These are phyloP conservation scores for Nepenthes gracilis DNA, from an alignment of 148 eudicot genomes.

Conservation along the genomic window DNA sequence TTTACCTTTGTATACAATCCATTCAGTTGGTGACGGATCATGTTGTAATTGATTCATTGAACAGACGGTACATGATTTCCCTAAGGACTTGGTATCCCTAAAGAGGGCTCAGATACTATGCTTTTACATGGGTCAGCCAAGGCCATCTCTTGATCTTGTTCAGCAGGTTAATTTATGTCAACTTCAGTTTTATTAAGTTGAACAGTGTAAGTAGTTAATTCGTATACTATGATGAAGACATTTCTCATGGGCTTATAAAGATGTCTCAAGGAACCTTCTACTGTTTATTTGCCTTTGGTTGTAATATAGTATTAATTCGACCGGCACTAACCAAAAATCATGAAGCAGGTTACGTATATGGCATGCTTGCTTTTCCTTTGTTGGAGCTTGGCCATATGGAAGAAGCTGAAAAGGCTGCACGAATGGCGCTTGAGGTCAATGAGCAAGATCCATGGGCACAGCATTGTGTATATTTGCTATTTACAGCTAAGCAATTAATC, in stretches of 20 bases:
- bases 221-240: too few relatives aligned
- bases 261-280: background rate
- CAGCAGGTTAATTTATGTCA: slow-evolving; percentile 44
- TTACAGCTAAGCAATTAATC: too few relatives aligned
- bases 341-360: slow-evolving; percentile 51
- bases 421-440: slow-evolving; percentile 60
- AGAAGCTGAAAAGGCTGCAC: slow-evolving; percentile 69
- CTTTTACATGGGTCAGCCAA: slow-evolving; percentile 84
- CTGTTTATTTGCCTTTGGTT: background rate
- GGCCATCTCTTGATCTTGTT: slow-evolving; percentile 54
- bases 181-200: background rate
- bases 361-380: slow-evolving; percentile 87
- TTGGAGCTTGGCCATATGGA: slow-evolving; percentile 69
- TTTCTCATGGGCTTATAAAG: too few relatives aligned
- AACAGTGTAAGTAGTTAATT: too few relatives aligned
- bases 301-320: background rate
- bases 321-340: slow-evolving; percentile 65
- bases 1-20: background rate
- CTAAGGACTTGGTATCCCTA: slow-evolving; percentile 68
- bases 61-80: slow-evolving; percentile 66
- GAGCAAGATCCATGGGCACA: slow-evolving; percentile 80
- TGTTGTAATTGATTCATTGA: slow-evolving; percentile 1
- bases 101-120: slow-evolving; percentile 83
- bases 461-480: slow-evolving; percentile 44
- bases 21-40: background rate